phyloP scores from a whole-genome alignment of 139 green algal genomes.

The Raphidocelis subcapitata region DNA sequence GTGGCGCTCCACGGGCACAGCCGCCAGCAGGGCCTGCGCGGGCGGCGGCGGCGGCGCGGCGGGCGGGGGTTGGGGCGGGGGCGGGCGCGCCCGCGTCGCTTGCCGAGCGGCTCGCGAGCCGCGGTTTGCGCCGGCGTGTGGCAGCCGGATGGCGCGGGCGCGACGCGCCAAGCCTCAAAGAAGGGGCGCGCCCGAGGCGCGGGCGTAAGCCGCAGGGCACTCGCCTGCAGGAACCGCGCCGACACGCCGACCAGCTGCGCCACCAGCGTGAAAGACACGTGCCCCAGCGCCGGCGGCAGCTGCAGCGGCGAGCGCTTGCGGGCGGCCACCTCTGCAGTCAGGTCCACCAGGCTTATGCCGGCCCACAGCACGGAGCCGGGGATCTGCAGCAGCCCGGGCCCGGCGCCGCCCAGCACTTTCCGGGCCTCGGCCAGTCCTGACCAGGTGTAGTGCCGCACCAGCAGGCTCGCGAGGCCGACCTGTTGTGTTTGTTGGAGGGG shows the following conservation, averaged over 20 bases:
- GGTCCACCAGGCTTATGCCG: constrained; percentile 53
- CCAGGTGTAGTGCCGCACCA: constrained; percentile 71
- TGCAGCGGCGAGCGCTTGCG: constrained; percentile 5
- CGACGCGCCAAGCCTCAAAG: too few species aligned
- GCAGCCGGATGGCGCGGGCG: too few species aligned
- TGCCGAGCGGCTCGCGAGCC: too few species aligned
- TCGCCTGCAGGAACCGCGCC: constrained; percentile 43
- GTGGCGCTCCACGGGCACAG: too few species aligned
- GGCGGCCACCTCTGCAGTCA: constrained; percentile 51
- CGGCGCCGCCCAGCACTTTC: constrained; percentile 44
- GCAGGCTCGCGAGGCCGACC: constrained; percentile 33
- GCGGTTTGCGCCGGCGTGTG: too few species aligned
- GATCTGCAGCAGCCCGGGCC: constrained; percentile 12
- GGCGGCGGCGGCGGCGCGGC: too few species aligned
- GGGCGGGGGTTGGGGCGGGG: too few species aligned
- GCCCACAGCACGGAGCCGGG: constrained; percentile 73
- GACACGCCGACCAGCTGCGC: constrained; percentile 61
- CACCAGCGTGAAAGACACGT: constrained; percentile 55
- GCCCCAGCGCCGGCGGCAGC: constrained; percentile 55
- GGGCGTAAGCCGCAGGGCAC: too few species aligned
- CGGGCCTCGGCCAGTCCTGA: constrained; percentile 62
- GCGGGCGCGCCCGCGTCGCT: too few species aligned
- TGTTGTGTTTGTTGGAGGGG: too few species aligned
- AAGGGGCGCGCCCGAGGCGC: too few species aligned
- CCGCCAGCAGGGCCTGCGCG: too few species aligned